These are phyloP conservation scores for Aureobasidium uvarum DNA, from an alignment of 2,329 filamentous ascomycete species.

Conservation along the genomic window DNA sequence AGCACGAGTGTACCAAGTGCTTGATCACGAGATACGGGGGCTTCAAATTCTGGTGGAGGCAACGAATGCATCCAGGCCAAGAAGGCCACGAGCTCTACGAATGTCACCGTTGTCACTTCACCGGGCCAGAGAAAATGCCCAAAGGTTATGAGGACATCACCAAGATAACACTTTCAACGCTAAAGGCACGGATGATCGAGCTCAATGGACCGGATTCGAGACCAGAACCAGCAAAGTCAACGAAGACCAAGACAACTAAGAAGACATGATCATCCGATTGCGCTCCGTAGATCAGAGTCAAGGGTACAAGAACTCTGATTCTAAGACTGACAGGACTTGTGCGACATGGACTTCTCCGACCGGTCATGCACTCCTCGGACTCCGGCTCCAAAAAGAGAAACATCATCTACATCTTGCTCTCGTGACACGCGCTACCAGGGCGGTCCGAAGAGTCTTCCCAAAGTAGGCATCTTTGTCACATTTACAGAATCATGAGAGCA, in stretches of 20 bases:
- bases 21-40: too few relatives aligned
- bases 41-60: too few relatives aligned
- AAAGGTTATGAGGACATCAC: background rate
- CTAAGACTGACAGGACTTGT: too few relatives aligned
- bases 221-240: background rate
- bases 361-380: background rate
- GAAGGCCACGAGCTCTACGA: too few relatives aligned
- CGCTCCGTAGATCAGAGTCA: background rate
- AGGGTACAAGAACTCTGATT: background rate
- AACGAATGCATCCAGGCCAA: too few relatives aligned
- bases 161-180: background rate
- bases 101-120: too few relatives aligned
- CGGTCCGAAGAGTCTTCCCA: background rate
- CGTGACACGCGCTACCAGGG: background rate
- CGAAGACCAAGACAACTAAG: too few relatives aligned
- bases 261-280: background rate
- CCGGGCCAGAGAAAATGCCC: background rate
- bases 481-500: constrained; percentile 21
- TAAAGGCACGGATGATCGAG: background rate
- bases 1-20: too few relatives aligned
- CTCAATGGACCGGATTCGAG: background rate
- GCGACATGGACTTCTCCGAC: background rate
- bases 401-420: background rate
- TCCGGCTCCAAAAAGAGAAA: background rate
- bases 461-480: too few relatives aligned